Base-by-base conservation (phyloP, 2,329 filamentous ascomycete species). In the Massarina eburnea region DNA sequence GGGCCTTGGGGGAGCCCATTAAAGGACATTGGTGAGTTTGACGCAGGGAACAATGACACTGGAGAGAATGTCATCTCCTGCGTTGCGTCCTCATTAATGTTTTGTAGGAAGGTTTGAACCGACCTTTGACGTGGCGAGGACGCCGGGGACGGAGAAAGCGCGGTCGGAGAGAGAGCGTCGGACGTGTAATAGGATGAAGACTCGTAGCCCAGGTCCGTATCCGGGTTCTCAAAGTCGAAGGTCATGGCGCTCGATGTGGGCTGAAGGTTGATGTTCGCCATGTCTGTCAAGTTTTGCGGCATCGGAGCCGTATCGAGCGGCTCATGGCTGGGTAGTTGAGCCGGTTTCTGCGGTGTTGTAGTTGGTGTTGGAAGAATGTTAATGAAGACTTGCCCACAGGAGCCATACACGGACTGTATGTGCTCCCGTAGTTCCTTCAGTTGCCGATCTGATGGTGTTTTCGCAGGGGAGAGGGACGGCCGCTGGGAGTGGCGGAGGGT, bases 261-360 rank as follows among this genome's bases (percentile, higher is more conserved):
- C 49, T 65, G 58, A n/a, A 73, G 71, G 52, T 75, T 73, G 30
- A 78, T 64, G 32, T 73, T 72, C 29, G 67, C 62, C 61, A 79
- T 71, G 34, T 76, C 79, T 69, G 83, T 73, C 58, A 83, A 85
- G 48, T 80, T 80, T 14, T 78, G 74, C 54, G 81, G 75, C 71
- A 85, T 76, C 52, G 80, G 74, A 57, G 80, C 70, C 49, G 76
- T 71, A 65, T 81, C 74, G 58, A 82, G 74, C 51, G 71, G 66
- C 51, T 73, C 72, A 59, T 72, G 71, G 43, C 57, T 63, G 57
- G 66, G 68, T 47, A 62, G 48, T 43, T 71, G 64, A 12, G 57
- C 66, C 44, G 68, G 59, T 51, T 73, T 72, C 48, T 75, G 72
- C n/a, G 58, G 74, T 59, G 69, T 74, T 74, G 49, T 77, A 76